Conservation (phyloP, 2,329 filamentous ascomycete genomes). For the Epichloe sibirici region DNA sequence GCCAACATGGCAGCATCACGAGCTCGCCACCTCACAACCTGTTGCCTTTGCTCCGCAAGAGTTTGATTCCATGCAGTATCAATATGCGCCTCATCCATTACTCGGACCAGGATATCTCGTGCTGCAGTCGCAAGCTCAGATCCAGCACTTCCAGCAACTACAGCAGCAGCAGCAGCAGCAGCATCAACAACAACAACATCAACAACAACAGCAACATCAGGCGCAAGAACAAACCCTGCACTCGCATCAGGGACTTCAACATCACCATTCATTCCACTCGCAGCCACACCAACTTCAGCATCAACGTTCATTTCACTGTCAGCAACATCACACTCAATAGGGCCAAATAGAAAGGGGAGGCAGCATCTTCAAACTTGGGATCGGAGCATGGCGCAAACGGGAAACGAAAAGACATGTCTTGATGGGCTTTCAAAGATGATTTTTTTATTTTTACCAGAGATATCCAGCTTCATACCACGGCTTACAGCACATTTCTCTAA, state of each 20-base stretch:
- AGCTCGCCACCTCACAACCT: conserved; percentile 1
- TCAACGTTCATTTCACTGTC: conserved; percentile 1
- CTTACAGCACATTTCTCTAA: not conserved
- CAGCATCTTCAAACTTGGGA: not conserved
- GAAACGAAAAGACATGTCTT: not conserved
- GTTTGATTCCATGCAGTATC: conserved; percentile 5
- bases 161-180: conserved; percentile 2
- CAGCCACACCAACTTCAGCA: not conserved
- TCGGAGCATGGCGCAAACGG: conserved; percentile 1
- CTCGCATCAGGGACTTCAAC: not conserved
- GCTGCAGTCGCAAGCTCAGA: conserved; percentile 2
- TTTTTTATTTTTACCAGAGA: not conserved
- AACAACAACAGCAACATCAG: not conserved
- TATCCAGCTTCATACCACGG: not conserved
- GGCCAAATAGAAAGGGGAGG: not conserved
- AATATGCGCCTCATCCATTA: conserved; percentile 5
- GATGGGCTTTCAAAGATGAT: not conserved
- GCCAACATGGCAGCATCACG: conserved; percentile 2
- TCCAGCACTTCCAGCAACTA: conserved; percentile 1
- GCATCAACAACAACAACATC: not conserved
- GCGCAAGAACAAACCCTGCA: not conserved
- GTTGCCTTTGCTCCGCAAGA: not conserved
- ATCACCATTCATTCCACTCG: not conserved
- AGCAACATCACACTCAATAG: conserved; percentile 5
- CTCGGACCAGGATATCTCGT: conserved; percentile 8